Base-by-base conservation (phyloP, 192 early-diverging fungal species). In the Entophlyctis luteolus region DNA sequence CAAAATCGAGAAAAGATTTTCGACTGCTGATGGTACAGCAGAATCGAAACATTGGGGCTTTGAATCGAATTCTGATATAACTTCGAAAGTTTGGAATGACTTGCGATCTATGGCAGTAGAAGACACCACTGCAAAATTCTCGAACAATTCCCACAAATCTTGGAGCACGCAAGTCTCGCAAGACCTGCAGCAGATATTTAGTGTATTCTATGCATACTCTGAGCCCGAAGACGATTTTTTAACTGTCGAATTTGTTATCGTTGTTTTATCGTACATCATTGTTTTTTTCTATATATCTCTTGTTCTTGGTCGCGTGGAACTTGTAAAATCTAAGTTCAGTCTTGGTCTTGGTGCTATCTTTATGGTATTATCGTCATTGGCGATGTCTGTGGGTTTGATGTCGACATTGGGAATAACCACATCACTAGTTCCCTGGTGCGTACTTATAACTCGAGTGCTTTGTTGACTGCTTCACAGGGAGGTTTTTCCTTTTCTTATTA, bases 261-360 rank as follows among this genome's bases (percentile, higher is more conserved):
- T 89, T 0, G 50, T 67, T 29, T 65, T 90, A 27, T 79, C 71
- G 4, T 91, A 91, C 45, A 47, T 82, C 37, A 72, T 87, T 54
- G 77, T 86, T 29, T 91, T 89, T 69, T 70, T 86, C 3, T 82
- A 88, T 62, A 88, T 92, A 22, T 88, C 89, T 2, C 59, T 84
- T 3, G 80, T 85, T 5, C 73, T 90, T 33, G 85, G 81, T 20
- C 72, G 79, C 27, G 79, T 91, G 1, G 84, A 89, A 70, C 72
- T 89, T 3, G 87, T 92, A 31, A 92, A 89, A 67, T 91, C 89
- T 6, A 90, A 90, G 55, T 84, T 86, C 67, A 85, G 84, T 4
- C 73, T 92, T 10, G 86, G 86, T 0, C 71, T 87, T 16, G 87
- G 86, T 3, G 86, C 88, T 1, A 79, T 92, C 0, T 74, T 82